Evolutionary conservation across 2,329 filamentous ascomycete genomes (phyloP), one percentile per base, ranked within the genome.

Genomic region (Botrytis pseudocinerea): DNA sequence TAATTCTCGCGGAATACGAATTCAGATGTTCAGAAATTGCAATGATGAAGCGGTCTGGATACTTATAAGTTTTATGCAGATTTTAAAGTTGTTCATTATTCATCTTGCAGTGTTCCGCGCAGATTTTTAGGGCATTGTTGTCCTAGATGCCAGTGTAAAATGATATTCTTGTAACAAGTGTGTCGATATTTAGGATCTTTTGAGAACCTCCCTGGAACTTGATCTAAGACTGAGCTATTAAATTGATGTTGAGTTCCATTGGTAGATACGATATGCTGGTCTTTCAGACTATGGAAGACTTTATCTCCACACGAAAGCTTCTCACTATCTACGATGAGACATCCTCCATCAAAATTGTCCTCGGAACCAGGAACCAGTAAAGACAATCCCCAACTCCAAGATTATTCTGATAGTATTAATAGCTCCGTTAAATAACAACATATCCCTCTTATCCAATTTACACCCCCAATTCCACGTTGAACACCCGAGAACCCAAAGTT

Each of bases 111-210:
- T 3, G 18, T 59, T 6, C 10, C 7, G 6, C 2, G 6, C 1
- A 4, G 7, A 20, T 4, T 32, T n/a, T 32, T 7, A 9, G 1
- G 3, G 6, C 7, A 9, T 0, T 9, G 12, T 28, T 57, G 25
- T 57, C 51, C 51, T 28, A n/a, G n/a, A 18, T 57, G 14, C 28
- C 28, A 1, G 6, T 57, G 14, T 14, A 1, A 51, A 51, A 51
- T 51, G 12, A n/a, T 51, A 1, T 7, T n/a, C 25, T 51, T 51
- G 25, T 0, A 51, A n/a, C 0, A 7, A 16, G 12, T n/a, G 22
- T 20, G 2, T 51, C 25, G 25, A 51, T 14, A 7, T 51, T 5
- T 4, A 25, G 12, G 0, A 48, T 25, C 0, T 25, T 2, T 25
- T 14, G 1, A 10, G 4, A 12, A 25, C 4, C 3, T 48, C 22